phyloP scores from a whole-genome alignment of 106 monocot species.

The Platanthera guangdongensis region DNA sequence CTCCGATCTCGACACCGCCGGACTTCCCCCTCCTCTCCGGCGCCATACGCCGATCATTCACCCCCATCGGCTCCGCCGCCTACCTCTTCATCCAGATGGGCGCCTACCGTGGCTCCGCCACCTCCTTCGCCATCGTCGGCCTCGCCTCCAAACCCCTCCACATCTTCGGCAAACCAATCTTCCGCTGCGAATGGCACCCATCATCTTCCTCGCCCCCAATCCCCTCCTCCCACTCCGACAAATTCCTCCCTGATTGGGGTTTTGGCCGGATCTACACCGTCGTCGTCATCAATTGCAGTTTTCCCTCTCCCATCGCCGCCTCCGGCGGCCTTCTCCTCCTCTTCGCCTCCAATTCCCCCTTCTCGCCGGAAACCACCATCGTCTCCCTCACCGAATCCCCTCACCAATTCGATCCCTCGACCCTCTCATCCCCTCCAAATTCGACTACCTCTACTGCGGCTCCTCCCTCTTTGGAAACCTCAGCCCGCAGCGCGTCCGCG shows the following conservation, averaged over 20 bases:
- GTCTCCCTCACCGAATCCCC: conserved; percentile 41
- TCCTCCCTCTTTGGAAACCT: conserved; percentile 60
- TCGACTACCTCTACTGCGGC: conserved; percentile 74
- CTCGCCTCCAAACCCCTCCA: conserved; percentile 73
- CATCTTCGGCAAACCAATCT: conserved; percentile 49
- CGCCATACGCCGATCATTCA: conserved; percentile 37
- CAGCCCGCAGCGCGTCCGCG: conserved; percentile 57
- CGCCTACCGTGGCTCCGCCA: conserved; percentile 58
- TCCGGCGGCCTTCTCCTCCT: conserved; percentile 43
- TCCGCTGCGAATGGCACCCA: conserved; percentile 57
- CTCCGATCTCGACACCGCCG: neutral
- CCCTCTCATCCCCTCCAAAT: conserved; percentile 24
- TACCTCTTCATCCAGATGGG: conserved; percentile 76
- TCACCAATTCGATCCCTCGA: conserved; percentile 15
- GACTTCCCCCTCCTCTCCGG: neutral
- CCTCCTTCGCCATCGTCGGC: conserved; percentile 65
- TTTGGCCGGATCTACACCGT: conserved; percentile 81
- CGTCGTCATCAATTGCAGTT: conserved; percentile 75
- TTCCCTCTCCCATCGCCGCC: conserved; percentile 25
- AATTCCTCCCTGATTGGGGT: conserved; percentile 81
- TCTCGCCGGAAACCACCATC: conserved; percentile 21
- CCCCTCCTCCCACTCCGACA: conserved; percentile 15
- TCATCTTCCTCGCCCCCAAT: neutral
- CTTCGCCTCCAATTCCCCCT: conserved; percentile 18
- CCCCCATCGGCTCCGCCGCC: conserved; percentile 54